These are phyloP conservation scores for Alternaria arborescens DNA, from an alignment of 2,329 filamentous ascomycete genomes.

Conservation along the genomic window DNA sequence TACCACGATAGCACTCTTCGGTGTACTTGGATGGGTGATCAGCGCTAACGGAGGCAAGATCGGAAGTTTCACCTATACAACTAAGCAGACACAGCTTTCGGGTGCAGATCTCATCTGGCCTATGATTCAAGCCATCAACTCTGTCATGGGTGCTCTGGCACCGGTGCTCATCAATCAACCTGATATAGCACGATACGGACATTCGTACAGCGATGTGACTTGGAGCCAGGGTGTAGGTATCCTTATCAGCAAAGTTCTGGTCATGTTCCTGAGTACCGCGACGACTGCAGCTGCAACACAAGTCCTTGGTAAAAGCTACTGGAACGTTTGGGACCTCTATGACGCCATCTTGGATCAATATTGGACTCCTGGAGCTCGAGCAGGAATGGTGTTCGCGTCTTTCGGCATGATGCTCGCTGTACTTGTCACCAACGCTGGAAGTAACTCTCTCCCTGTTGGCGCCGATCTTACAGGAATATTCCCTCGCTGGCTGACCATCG, in stretches of 20 bases:
- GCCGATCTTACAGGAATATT: conserved; percentile 37
- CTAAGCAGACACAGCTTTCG: conserved; percentile 23
- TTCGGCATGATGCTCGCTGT: conserved; percentile 37
- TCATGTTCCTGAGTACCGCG: conserved; percentile 31
- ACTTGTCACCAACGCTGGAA: conserved; percentile 37
- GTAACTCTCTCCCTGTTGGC: conserved; percentile 38
- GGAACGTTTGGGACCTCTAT: conserved; percentile 36
- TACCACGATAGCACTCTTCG: conserved; percentile 25
- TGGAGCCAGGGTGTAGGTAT: conserved; percentile 33
- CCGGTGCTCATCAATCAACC: conserved; percentile 32
- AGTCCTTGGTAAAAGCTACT: conserved; percentile 32
- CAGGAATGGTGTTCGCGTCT: conserved; percentile 38
- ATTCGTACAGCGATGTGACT: conserved; percentile 25
- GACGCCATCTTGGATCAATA: conserved; percentile 29
- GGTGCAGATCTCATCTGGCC: conserved; percentile 30
- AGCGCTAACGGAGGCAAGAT: conserved; percentile 36
- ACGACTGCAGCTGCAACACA: conserved; percentile 25
- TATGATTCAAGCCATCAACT: conserved; percentile 19
- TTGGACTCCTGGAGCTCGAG: conserved; percentile 30
- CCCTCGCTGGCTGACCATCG: conserved; percentile 38
- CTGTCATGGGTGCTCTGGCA: conserved; percentile 30
- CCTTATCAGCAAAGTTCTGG: conserved; percentile 30
- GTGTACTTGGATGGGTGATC: conserved; percentile 28
- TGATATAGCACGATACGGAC: conserved; percentile 34
- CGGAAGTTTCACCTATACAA: conserved; percentile 29